Base-by-base conservation (phyloP, 1,284 basidiomycete genomes). In the Athelia sp. region DNA sequence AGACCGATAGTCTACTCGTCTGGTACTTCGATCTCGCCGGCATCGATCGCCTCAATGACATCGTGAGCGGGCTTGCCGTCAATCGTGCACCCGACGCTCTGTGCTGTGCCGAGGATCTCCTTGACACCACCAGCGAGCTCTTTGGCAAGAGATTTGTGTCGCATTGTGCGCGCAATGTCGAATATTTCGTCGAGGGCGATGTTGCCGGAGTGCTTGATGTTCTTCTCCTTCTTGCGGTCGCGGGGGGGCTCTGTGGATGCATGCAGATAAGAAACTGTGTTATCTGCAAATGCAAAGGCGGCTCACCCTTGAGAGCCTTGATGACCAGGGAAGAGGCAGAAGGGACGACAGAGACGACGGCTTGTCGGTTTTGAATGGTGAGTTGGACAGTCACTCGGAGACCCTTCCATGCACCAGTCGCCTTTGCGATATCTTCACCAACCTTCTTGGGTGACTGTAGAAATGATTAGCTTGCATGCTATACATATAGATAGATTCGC, bases 151-250 rank as follows among this genome's bases (percentile, higher is more conserved):
- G 95, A 98, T 76, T 98, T 98, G 76, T 78, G 78, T 70, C 84
- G 87, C 95, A 99, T 98, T 61, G 87, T 97, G 70, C 97, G 90
- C 63, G 93, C 93, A 70, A 96, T 95, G 55, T 96, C 89, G 67
- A 94, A 76, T 66, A 99, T 93, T 75, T 97, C 91, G 68, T 98
- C 96, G 53, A 99, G 79, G 52, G 94, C 69, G 60, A 99, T 82
- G 80, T 98, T 99, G 57, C 97, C 97, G 54, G 76, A 75, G 83
- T 99, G 97, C 73, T 94, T 95, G 77, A 98, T 96, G 83, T 99
- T 99, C 83, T 99, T 99, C 83, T 98, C 94, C 86, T 99, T 99
- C 79, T 99, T 99, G 63, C 97, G 88, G 79, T 99, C 96, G 69
- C 96, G 93, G 63, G 93, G 93, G 59, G 96, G 96, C 81, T 99